These are phyloP conservation scores for Ogataea paradorogensis DNA, from an alignment of 805 yeast species.

Conservation along the genomic window DNA sequence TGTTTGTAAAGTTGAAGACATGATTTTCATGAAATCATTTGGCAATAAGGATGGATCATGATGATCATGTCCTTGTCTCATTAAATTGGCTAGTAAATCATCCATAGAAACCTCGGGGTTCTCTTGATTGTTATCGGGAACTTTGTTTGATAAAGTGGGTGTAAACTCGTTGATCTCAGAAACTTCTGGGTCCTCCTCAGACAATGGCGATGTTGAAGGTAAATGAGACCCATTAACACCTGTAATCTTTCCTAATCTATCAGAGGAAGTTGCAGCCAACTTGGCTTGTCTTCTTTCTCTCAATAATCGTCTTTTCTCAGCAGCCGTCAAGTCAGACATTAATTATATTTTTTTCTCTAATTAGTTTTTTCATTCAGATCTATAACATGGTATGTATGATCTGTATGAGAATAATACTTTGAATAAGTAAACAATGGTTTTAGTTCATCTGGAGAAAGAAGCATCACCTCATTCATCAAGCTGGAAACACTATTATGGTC, in stretches of 20 bases:
- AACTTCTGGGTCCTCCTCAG: conserved; percentile 25
- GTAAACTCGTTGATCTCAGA: conserved; percentile 17
- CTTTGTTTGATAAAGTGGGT: conserved; percentile 11
- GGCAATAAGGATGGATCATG: conserved; percentile 16
- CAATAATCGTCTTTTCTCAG: conserved; percentile 54
- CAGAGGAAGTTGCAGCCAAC: conserved; percentile 51
- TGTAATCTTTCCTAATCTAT: conserved; percentile 49
- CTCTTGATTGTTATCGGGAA: background rate
- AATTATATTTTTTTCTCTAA: background rate
- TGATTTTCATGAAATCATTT: conserved; percentile 30
- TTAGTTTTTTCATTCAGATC: conserved; percentile 9
- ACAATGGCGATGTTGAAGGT: conserved; percentile 34
- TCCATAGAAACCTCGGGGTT: conserved; percentile 18
- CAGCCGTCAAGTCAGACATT: conserved; percentile 48
- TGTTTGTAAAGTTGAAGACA: conserved; percentile 24
- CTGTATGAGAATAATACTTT: conserved; percentile 18
- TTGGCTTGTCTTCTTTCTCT: conserved; percentile 68
- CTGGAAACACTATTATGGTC: conserved; percentile 13
- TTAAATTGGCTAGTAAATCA: conserved; percentile 17
- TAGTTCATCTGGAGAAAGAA: conserved; percentile 14
- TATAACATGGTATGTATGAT: conserved; percentile 17
- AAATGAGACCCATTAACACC: conserved; percentile 38
- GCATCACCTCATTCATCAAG: conserved; percentile 19
- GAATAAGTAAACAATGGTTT: conserved; percentile 19
- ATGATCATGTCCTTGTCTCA: conserved; percentile 17